Conservation (phyloP, 1,284 basidiomycete genomes). For the Naganishia liquefaciens region DNA sequence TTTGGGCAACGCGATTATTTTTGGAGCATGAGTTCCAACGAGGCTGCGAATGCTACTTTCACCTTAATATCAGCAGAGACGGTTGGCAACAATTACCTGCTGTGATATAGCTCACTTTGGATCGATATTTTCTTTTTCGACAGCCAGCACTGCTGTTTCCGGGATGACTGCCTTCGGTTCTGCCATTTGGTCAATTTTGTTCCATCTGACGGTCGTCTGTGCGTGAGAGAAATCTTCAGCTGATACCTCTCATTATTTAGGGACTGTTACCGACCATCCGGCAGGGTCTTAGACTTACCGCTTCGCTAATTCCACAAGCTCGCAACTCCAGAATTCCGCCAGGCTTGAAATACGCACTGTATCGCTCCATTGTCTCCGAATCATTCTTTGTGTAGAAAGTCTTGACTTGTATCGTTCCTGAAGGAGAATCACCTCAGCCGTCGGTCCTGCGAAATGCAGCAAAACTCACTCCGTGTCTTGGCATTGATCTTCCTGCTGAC, state of each 20-base stretch:
- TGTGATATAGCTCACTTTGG: not conserved
- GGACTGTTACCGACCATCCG: too few relatives aligned
- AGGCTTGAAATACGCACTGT: conserved; percentile 14
- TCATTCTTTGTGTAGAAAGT: conserved; percentile 3
- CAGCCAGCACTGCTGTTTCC: not conserved
- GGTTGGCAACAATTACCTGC: not conserved
- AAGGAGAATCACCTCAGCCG: not conserved
- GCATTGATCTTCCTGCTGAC: not conserved
- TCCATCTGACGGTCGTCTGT: not conserved
- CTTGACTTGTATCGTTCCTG: not conserved
- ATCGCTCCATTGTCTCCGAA: conserved; percentile 2
- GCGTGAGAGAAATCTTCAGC: not conserved
- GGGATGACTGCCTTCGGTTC: not conserved
- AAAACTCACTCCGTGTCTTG: not conserved
- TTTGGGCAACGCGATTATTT: not conserved
- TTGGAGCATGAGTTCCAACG: not conserved
- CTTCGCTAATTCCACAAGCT: conserved; percentile 14
- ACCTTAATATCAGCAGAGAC: not conserved
- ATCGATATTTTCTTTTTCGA: conserved; percentile 17
- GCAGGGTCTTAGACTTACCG: conserved; percentile 9
- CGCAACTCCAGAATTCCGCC: conserved; percentile 25
- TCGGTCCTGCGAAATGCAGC: not conserved
- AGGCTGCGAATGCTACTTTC: not conserved
- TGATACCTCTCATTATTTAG: not conserved
- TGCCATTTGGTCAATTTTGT: not conserved